Percentiles rank a stretch among this genome's conserved stretches.
Conservation (phyloP, 169 alveolate species). For the Amoebophrya sp. region DNA sequence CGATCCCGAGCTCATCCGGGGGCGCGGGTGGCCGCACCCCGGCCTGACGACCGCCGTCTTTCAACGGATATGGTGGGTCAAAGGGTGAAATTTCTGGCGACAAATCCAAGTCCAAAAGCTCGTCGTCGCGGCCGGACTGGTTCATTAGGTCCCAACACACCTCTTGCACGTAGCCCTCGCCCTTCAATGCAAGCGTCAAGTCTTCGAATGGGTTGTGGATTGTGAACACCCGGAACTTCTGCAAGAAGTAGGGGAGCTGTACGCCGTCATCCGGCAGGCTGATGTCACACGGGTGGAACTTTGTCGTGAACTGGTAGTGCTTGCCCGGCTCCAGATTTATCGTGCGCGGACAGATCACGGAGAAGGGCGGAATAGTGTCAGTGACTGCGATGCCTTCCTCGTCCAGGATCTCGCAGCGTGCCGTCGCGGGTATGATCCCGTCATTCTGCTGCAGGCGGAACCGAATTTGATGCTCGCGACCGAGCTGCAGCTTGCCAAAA, state of each 20-base stretch:
- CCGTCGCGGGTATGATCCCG: constrained; percentile 68
- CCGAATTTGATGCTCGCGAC: constrained; percentile 57
- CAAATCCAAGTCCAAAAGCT: neutral
- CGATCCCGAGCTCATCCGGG: constrained; percentile 23
- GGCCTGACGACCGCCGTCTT: neutral
- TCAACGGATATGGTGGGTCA: neutral
- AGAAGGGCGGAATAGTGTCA: constrained; percentile 36
- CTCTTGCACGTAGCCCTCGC: constrained; percentile 40
- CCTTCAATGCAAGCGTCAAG: constrained; percentile 35
- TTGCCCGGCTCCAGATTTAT: constrained; percentile 46
- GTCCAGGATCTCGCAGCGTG: constrained; percentile 43
- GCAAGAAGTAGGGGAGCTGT: no score
- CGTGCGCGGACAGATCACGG: constrained; percentile 46
- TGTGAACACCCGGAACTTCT: constrained; percentile 46
- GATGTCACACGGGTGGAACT: constrained; percentile 33
- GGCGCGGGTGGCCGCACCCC: neutral
- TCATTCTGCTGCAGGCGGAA: constrained; percentile 65
- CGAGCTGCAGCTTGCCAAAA: constrained; percentile 78
- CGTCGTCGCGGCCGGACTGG: neutral
- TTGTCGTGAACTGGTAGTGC: constrained; percentile 40
- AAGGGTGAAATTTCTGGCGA: neutral
- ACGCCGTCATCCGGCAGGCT: no score
- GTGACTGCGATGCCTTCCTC: constrained; percentile 3
- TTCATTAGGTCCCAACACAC: constrained; percentile 40
- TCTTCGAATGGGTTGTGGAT: constrained; percentile 54